phyloP scores from a whole-genome alignment of 2,329 filamentous ascomycete genomes.

The Colletotrichum tanaceti region DNA sequence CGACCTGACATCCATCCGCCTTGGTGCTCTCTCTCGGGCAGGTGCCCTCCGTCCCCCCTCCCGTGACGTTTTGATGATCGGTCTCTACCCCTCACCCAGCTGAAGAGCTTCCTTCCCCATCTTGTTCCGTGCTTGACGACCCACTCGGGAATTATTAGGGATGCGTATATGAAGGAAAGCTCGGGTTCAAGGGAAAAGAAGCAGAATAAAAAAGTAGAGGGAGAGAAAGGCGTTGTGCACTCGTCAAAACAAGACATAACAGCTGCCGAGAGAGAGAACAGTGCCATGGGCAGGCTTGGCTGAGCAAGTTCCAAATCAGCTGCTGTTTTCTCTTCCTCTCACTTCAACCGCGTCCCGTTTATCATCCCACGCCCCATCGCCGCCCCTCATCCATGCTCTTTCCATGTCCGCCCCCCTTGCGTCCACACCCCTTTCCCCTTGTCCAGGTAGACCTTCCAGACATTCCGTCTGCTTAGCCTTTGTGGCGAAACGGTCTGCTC shows the following conservation, averaged over 20 bases:
- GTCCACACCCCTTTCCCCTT: conserved; percentile 8
- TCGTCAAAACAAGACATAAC: conserved; percentile 20
- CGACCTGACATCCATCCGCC: background rate
- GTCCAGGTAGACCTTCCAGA: conserved; percentile 23
- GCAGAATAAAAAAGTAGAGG: background rate
- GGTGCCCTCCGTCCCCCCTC: background rate
- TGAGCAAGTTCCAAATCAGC: background rate
- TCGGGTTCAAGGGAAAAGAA: background rate
- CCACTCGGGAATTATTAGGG: conserved; percentile 24
- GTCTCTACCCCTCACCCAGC: conserved; percentile 21
- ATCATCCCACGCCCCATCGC: background rate
- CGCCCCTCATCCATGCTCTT: conserved; percentile 15
- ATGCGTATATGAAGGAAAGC: conserved; percentile 1
- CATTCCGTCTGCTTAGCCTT: conserved; percentile 34
- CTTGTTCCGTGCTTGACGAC: conserved; percentile 27
- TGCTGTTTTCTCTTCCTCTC: conserved; percentile 10
- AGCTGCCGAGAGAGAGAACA: background rate
- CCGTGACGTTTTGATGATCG: conserved; percentile 15
- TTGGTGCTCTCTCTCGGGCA: background rate
- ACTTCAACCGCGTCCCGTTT: background rate
- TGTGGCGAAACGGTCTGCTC: conserved; percentile 33
- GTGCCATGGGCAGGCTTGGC: conserved; percentile 12
- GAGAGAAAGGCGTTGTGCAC: background rate
- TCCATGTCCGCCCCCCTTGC: conserved; percentile 20
- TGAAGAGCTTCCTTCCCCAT: conserved; percentile 16